Conservation (phyloP, 2,329 filamentous ascomycete species). For the Ophiostoma australiae region DNA sequence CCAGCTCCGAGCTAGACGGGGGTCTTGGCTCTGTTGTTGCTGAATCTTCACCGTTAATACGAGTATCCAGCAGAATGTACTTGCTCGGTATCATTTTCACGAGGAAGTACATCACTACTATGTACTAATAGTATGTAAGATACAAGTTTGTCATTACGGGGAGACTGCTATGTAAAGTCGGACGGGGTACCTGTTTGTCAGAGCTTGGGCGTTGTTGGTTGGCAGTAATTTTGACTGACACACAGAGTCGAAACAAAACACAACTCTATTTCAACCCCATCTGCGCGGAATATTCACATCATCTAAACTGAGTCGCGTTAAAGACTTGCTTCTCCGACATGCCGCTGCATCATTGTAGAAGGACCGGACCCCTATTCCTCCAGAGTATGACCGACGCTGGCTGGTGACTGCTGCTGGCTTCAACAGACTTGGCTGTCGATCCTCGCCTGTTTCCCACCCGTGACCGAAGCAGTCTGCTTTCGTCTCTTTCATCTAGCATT, state of each 20-base stretch:
- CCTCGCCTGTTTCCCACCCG: background rate
- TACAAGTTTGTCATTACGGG: background rate
- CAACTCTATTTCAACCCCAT: background rate
- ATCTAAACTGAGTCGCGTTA: background rate
- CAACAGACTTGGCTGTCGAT: background rate
- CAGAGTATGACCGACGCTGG: background rate
- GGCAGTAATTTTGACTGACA: background rate
- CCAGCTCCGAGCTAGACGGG: background rate
- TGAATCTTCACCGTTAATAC: conserved; percentile 4
- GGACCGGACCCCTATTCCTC: conserved; percentile 1
- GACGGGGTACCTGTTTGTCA: background rate
- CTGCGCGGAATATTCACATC: background rate
- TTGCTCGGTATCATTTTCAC: no score
- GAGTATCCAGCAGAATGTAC: background rate
- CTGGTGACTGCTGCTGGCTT: background rate
- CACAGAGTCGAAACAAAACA: background rate
- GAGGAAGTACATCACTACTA: background rate
- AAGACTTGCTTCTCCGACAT: background rate
- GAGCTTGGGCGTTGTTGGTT: background rate
- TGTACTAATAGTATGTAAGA: background rate
- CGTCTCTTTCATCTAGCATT: background rate
- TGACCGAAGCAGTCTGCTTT: background rate
- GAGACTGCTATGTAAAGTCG: no score
- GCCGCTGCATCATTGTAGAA: background rate
- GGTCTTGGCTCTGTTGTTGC: background rate